phyloP scores from a whole-genome alignment of 1,139 yeast genomes.

The Geotrichum phurueaensis region DNA sequence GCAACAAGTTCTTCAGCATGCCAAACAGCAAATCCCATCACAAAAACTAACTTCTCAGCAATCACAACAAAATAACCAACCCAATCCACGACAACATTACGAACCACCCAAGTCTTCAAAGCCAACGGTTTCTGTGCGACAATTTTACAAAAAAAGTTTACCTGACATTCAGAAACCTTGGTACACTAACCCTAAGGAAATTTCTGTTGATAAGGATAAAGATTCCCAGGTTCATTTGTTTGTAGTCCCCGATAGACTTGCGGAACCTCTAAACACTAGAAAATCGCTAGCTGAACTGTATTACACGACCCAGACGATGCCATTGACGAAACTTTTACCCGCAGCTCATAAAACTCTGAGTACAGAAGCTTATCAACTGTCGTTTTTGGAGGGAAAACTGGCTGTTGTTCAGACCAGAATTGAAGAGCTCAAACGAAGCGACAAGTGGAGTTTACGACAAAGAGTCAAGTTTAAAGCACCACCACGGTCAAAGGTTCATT shows the following conservation, averaged over 20 bases:
- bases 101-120: neutral
- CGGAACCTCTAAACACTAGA: slow-evolving; percentile 33
- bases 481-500: slow-evolving; percentile 49
- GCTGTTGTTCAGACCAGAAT: slow-evolving; percentile 89
- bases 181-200: slow-evolving; percentile 19
- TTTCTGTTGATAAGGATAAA: slow-evolving; percentile 19
- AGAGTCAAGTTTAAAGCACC: slow-evolving; percentile 72
- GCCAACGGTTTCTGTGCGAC: slow-evolving; percentile 12
- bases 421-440: slow-evolving; percentile 81
- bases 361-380: slow-evolving; percentile 78
- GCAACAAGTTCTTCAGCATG: neutral
- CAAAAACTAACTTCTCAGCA: neutral
- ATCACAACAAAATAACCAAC: neutral
- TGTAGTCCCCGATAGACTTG: slow-evolving; percentile 35
- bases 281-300: slow-evolving; percentile 75
- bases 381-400: slow-evolving; percentile 85
- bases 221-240: slow-evolving; percentile 30
- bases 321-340: slow-evolving; percentile 72
- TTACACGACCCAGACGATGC: slow-evolving; percentile 81
- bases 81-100: neutral
- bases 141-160: slow-evolving; percentile 10
- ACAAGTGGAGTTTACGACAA: slow-evolving; percentile 89
- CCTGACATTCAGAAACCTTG: slow-evolving; percentile 18
- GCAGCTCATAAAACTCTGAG: slow-evolving; percentile 80
- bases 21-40: neutral